Evolutionary conservation across 1,139 yeast species (phyloP).

Genomic region (Yamadazyma spencermartinsiae): DNA sequence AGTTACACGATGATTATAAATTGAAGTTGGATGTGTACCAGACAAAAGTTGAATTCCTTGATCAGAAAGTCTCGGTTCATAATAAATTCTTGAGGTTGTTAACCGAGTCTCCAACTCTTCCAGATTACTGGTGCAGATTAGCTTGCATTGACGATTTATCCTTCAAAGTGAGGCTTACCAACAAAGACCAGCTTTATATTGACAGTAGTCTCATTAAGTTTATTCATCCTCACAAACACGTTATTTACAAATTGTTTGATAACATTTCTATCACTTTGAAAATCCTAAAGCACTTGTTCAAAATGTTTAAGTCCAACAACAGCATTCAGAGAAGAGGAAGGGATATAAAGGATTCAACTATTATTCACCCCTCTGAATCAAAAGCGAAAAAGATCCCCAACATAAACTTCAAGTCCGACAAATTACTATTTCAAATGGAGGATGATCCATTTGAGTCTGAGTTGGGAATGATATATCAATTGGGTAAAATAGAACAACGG

Average conservation of each 20-base stretch:
- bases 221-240: conserved; percentile 52
- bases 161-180: conserved; percentile 17
- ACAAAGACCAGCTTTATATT: conserved; percentile 14
- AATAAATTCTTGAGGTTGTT: conserved; percentile 47
- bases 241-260: conserved; percentile 62
- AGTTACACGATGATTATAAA: conserved; percentile 50
- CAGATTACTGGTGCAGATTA: conserved; percentile 53
- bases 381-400: conserved; percentile 53
- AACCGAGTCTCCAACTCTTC: conserved; percentile 53
- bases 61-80: conserved; percentile 21
- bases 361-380: conserved; percentile 36
- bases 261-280: conserved; percentile 57
- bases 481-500: conserved; percentile 73
- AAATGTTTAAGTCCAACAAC: conserved; percentile 39
- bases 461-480: conserved; percentile 70
- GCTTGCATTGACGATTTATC: conserved; percentile 43
- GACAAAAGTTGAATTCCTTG: conserved; percentile 18
- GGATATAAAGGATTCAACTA: conserved; percentile 18
- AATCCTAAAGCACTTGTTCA: conserved; percentile 53
- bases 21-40: conserved; percentile 47
- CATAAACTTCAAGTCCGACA: conserved; percentile 49
- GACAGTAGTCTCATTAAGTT: conserved; percentile 28
- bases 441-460: conserved; percentile 91
- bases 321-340: neutral
- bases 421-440: conserved; percentile 53